Conservation (phyloP, 2,329 filamentous ascomycete species). For the Aspergillus floridensis region DNA sequence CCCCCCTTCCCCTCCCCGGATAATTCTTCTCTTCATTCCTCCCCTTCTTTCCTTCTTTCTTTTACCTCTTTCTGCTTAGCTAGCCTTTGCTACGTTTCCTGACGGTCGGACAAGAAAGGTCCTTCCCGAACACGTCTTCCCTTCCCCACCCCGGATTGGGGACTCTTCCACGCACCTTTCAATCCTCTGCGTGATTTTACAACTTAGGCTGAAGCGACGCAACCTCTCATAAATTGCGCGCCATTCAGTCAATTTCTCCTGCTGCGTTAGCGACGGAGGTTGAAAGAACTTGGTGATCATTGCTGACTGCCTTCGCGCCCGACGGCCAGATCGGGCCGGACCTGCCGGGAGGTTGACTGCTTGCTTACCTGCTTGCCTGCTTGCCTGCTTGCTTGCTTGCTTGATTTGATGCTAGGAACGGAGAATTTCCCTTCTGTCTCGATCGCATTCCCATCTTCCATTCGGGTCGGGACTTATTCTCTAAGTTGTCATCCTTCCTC, state of each 20-base stretch:
- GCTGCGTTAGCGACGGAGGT: neutral
- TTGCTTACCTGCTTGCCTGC: neutral
- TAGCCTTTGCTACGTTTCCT: neutral
- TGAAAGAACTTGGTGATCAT: neutral
- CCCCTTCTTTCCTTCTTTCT: neutral
- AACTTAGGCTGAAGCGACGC: neutral
- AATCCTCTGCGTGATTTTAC: neutral
- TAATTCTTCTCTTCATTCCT: constrained; percentile 6
- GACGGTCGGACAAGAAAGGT: neutral
- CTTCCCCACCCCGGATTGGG: neutral
- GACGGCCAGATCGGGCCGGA: constrained; percentile 18
- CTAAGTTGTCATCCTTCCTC: neutral
- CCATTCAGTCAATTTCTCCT: neutral
- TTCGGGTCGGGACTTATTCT: constrained; percentile 3
- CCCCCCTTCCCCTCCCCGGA: constrained; percentile 1
- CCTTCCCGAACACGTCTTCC: neutral
- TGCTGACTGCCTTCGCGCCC: constrained; percentile 20
- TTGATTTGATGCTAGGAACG: constrained; percentile 7
- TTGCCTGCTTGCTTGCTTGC: neutral
- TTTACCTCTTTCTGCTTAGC: neutral
- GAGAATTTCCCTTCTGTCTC: constrained; percentile 17
- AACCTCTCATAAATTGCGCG: neutral
- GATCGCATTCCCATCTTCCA: constrained; percentile 11
- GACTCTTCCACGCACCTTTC: neutral
- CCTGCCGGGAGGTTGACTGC: constrained; percentile 15